Percentiles rank a stretch among this genome's conserved stretches.
These are phyloP conservation scores for Yamadazyma friedrichii DNA, from an alignment of 1,139 yeast species.

Conservation along the genomic window DNA sequence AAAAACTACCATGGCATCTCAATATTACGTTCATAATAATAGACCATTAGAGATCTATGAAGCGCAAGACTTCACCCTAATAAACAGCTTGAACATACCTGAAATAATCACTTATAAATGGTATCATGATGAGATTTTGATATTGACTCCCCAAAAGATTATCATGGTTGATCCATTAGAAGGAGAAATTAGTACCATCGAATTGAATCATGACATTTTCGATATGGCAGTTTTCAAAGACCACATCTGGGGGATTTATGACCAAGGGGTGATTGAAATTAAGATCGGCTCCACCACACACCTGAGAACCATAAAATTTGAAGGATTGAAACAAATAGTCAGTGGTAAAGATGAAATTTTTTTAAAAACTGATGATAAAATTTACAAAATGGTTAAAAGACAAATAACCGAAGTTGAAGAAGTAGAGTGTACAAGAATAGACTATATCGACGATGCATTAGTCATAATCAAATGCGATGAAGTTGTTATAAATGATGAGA, in stretches of 20 bases:
- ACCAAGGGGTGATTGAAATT: conserved; percentile 14
- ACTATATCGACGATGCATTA: conserved; percentile 6
- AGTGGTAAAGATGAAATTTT: conserved; percentile 5
- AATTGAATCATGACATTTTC: conserved; percentile 8
- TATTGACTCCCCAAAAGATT: conserved; percentile 2
- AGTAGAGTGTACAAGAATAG: background rate
- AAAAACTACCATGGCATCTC: conserved; percentile 6
- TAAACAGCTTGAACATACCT: conserved; percentile 11
- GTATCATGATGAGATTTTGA: conserved; percentile 6
- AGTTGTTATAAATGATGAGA: conserved; percentile 8
- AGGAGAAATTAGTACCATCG: conserved; percentile 13
- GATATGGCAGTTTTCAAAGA: conserved; percentile 13
- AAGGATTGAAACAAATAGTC: conserved; percentile 4
- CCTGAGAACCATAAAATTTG: conserved; percentile 4
- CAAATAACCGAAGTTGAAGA: conserved; percentile 3
- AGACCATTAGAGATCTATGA: conserved; percentile 14
- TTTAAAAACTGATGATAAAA: conserved; percentile 4
- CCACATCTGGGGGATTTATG: conserved; percentile 15
- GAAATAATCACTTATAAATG: conserved; percentile 1
- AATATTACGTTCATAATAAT: conserved; percentile 4
- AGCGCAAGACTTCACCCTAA: conserved; percentile 14
- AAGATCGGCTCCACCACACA: conserved; percentile 1
- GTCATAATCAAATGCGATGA: conserved; percentile 9
- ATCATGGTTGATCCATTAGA: conserved; percentile 14
- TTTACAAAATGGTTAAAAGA: conserved; percentile 6